Conservation (phyloP, 768 basidiomycete genomes). For the Boletus tomentosulus region DNA sequence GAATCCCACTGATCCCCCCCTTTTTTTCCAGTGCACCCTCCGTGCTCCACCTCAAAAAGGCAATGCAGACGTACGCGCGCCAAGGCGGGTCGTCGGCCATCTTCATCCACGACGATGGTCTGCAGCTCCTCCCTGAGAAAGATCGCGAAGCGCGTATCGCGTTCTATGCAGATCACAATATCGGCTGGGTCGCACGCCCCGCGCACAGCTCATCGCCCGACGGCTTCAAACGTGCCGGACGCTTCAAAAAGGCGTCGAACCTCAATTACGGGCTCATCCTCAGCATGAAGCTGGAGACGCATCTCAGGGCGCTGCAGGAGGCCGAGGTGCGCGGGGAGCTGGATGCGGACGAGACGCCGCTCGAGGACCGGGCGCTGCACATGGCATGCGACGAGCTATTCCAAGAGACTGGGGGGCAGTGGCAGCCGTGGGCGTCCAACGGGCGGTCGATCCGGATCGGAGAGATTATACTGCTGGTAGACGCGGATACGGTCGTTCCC, state of each 20-base stretch:
- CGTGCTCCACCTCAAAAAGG: slow-evolving; percentile 60
- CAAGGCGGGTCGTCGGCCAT: slow-evolving; percentile 59
- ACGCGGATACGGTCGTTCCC: not conserved
- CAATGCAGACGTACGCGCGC: slow-evolving; percentile 61
- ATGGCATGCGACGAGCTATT: slow-evolving; percentile 72
- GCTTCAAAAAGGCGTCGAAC: slow-evolving; percentile 94
- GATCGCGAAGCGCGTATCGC: slow-evolving; percentile 46
- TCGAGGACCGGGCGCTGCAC: slow-evolving; percentile 72
- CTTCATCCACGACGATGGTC: slow-evolving; percentile 60
- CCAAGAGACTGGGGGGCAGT: slow-evolving; percentile 51
- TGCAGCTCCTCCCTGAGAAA: slow-evolving; percentile 44
- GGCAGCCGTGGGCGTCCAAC: slow-evolving; percentile 76
- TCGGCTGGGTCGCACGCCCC: slow-evolving; percentile 60
- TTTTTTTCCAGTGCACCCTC: slow-evolving; percentile 51
- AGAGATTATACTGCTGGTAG: not conserved
- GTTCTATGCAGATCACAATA: slow-evolving; percentile 55
- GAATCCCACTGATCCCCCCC: not conserved
- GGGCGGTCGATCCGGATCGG: slow-evolving; percentile 36
- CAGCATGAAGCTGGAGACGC: slow-evolving; percentile 32
- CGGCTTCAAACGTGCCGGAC: slow-evolving; percentile 50
- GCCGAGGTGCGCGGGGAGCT: slow-evolving; percentile 40
- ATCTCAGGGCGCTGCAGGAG: slow-evolving; percentile 37
- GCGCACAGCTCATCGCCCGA: slow-evolving; percentile 29
- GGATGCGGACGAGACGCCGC: slow-evolving; percentile 36
- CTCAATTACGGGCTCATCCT: slow-evolving; percentile 72